A percentile compares a stretch with the other conserved stretches of the same genome.
Conservation (phyloP, 257 asterid species). For the Orobanche coerulescens region DNA sequence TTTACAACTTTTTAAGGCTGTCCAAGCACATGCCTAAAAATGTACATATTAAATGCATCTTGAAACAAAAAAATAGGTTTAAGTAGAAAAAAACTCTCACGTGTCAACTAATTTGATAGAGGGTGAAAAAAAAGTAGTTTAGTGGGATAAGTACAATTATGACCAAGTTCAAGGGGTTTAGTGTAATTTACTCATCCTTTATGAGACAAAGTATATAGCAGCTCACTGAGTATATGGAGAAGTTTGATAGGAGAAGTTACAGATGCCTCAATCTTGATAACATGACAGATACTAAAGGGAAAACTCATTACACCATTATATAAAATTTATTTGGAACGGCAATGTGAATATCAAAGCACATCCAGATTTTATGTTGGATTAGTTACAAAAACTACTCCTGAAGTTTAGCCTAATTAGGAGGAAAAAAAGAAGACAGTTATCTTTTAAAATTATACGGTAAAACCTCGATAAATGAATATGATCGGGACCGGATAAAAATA, state of each 20-base stretch:
- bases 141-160: background rate
- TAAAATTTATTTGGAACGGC: background rate
- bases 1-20: slow-evolving; percentile 12
- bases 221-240: background rate
- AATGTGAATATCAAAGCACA: background rate
- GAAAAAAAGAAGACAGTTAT: too few species aligned
- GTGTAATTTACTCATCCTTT: background rate
- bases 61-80: too few species aligned
- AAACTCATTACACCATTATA: background rate
- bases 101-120: too few species aligned
- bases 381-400: background rate
- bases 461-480: too few species aligned
- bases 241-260: background rate
- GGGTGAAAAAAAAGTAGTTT: background rate
- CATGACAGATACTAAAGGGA: background rate
- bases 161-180: background rate
- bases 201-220: background rate
- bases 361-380: background rate
- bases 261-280: background rate
- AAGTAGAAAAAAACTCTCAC: too few species aligned
- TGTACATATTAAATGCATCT: too few species aligned
- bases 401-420: background rate
- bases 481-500: too few species aligned
- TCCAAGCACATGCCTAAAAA: background rate
- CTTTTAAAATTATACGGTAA: background rate